phyloP scores from a whole-genome alignment of 306 rosid genomes.

The Prinsepia uniflora region DNA sequence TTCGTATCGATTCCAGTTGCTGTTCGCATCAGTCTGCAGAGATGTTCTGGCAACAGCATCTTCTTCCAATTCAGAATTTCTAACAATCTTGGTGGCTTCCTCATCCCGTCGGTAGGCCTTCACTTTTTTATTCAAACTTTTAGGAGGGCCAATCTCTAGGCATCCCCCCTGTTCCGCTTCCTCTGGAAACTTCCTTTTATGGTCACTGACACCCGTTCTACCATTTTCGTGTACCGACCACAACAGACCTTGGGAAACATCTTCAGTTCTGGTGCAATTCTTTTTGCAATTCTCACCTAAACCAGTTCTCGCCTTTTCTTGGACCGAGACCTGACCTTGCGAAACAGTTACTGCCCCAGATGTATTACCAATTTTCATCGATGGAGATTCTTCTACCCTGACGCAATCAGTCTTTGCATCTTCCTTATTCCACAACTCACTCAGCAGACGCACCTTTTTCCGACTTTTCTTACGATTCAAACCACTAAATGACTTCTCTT shows the following conservation, averaged over 20 bases:
- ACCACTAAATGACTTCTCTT: constrained; percentile 45
- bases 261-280: constrained; percentile 31
- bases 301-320: constrained; percentile 37
- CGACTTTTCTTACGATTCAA: constrained; percentile 61
- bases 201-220: constrained; percentile 33
- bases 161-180: constrained; percentile 45
- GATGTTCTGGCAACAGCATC: constrained; percentile 32
- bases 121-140: constrained; percentile 31
- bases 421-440: constrained; percentile 67
- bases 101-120: constrained; percentile 35
- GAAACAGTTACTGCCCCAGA: constrained; percentile 41
- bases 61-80: constrained; percentile 36
- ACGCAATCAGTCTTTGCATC: constrained; percentile 40
- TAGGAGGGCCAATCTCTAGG: constrained; percentile 31
- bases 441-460: constrained; percentile 69
- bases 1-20: constrained; percentile 35
- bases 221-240: constrained; percentile 47
- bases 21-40: constrained; percentile 40
- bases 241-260: constrained; percentile 42
- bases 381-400: constrained; percentile 37
- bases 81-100: constrained; percentile 29
- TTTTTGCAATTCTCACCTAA: constrained; percentile 52
- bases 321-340: constrained; percentile 46
- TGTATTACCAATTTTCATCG: constrained; percentile 37
- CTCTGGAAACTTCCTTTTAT: constrained; percentile 57